Percentiles rank a stretch among this genome's conserved stretches.
These are phyloP conservation scores for Neonectria punicea DNA, from an alignment of 2,329 filamentous ascomycete species.

Conservation along the genomic window DNA sequence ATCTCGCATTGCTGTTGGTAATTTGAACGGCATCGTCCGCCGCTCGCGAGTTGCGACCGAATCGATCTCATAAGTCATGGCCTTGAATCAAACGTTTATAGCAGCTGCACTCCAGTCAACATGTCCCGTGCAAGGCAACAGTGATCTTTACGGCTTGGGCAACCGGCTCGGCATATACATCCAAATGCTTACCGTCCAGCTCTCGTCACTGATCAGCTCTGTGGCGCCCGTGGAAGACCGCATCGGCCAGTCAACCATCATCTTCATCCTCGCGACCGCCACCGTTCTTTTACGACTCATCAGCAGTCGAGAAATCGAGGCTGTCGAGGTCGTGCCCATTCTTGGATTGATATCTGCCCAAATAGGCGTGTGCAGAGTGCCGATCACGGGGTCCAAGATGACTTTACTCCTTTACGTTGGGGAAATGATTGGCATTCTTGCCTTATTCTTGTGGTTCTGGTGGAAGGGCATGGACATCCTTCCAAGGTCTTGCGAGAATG, in stretches of 20 bases:
- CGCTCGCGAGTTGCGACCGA: neutral
- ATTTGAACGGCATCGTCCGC: neutral
- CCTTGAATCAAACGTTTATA: neutral
- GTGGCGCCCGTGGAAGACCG: constrained; percentile 7
- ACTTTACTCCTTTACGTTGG: constrained; percentile 9
- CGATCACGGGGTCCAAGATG: constrained; percentile 9
- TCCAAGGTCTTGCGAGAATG: constrained; percentile 1
- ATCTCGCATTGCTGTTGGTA: neutral
- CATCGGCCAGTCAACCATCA: constrained; percentile 10
- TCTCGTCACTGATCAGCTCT: constrained; percentile 10
- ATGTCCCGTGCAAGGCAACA: constrained; percentile 3
- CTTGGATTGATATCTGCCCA: constrained; percentile 11
- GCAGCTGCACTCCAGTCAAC: neutral
- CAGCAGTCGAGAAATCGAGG: neutral
- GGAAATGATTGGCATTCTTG: constrained; percentile 10
- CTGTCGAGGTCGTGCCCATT: constrained; percentile 16
- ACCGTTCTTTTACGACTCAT: neutral
- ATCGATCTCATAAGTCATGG: neutral
- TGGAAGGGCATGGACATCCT: constrained; percentile 17
- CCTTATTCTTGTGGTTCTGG: constrained; percentile 15
- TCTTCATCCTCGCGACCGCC: constrained; percentile 7
- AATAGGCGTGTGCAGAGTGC: constrained; percentile 15
- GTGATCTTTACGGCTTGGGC: constrained; percentile 15
- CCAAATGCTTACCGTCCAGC: constrained; percentile 15
- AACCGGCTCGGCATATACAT: constrained; percentile 16